These are phyloP conservation scores for Ceratopteris richardii DNA, from an alignment of 75 land plant genomes.

Conservation along the genomic window DNA sequence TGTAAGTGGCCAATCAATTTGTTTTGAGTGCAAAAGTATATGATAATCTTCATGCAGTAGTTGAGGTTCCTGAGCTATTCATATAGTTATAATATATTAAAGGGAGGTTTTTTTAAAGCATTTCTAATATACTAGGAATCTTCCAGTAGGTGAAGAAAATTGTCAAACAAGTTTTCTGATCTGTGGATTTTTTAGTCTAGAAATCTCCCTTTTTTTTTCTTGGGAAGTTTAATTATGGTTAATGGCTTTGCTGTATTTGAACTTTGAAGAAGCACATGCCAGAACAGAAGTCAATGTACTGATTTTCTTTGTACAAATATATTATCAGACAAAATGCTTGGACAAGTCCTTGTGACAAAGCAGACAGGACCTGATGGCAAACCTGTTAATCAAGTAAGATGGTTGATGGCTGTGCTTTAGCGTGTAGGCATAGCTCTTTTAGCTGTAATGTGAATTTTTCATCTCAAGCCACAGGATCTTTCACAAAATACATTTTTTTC, in stretches of 20 bases:
- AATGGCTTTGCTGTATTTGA: not conserved
- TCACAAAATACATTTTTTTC: too few species aligned
- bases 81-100: too few species aligned
- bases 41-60: too few species aligned
- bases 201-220: not conserved
- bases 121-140: too few species aligned
- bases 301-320: not conserved
- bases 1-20: too few species aligned
- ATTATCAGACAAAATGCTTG: slow-evolving; percentile 87
- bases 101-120: too few species aligned
- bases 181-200: too few species aligned
- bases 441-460: not conserved
- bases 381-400: slow-evolving; percentile 85
- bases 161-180: too few species aligned
- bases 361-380: slow-evolving; percentile 98
- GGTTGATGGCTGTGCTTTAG: too few species aligned
- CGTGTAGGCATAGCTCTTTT: not conserved
- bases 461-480: not conserved
- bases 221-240: not conserved
- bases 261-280: not conserved
- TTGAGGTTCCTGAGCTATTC: too few species aligned
- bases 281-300: not conserved
- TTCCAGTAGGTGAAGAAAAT: too few species aligned
- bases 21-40: too few species aligned
- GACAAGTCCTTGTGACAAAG: slow-evolving; percentile 92